Percentiles rank a stretch among this genome's conserved stretches.
Evolutionary conservation across 768 basidiomycete species (phyloP).

Genomic region (Boletus subcaerulescens): DNA sequence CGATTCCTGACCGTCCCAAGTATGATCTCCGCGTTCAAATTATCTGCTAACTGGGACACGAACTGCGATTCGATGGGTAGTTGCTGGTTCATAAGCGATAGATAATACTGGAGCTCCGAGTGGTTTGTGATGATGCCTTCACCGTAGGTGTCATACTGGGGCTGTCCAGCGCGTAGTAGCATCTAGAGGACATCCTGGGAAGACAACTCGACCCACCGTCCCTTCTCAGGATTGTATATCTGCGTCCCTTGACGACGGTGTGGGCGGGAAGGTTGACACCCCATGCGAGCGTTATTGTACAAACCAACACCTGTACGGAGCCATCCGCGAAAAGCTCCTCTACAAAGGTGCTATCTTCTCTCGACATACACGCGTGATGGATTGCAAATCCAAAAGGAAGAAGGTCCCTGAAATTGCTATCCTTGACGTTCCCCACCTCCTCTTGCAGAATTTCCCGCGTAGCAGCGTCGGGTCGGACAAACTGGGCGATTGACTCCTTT

Average conservation of each 20-base stretch:
- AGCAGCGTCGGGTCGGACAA: constrained; percentile 91
- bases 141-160: constrained; percentile 95
- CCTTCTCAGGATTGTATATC: constrained; percentile 99
- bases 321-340: constrained; percentile 95
- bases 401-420: constrained; percentile 80
- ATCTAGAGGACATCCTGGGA: constrained; percentile 97
- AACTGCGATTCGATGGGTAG: constrained; percentile 97
- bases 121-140: constrained; percentile 99
- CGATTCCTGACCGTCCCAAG: constrained; percentile 91
- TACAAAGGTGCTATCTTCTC: constrained; percentile 86
- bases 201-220: constrained; percentile 93
- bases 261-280: constrained; percentile 98
- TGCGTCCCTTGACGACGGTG: constrained; percentile 98
- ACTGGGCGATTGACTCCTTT: constrained; percentile 93
- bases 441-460: constrained; percentile 85
- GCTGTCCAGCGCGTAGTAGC: constrained; percentile 96
- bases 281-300: constrained; percentile 98
- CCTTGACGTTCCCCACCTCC: constrained; percentile 81
- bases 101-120: constrained; percentile 93
- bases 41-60: constrained; percentile 88
- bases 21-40: constrained; percentile 96
- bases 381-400: constrained; percentile 97
- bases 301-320: constrained; percentile 89
- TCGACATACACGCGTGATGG: constrained; percentile 95
- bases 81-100: constrained; percentile 94